Evolutionary conservation across 768 basidiomycete genomes (phyloP).

Genomic region (Sarcodon sp.): DNA sequence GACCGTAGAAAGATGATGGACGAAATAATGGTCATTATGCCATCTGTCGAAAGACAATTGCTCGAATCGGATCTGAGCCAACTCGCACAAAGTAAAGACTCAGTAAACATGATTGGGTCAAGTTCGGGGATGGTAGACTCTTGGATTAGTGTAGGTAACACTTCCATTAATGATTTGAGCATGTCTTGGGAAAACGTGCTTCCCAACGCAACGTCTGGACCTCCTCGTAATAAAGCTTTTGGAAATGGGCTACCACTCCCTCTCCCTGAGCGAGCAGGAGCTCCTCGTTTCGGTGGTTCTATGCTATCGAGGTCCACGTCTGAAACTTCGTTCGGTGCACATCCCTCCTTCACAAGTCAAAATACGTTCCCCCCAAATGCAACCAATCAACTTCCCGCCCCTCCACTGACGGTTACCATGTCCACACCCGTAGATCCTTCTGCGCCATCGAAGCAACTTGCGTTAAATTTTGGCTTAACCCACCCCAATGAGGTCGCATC

Average conservation of each 20-base stretch:
- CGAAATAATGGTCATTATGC: conserved; percentile 52
- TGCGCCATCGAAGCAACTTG: neutral
- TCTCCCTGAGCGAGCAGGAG: conserved; percentile 19
- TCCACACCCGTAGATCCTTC: conserved; percentile 5
- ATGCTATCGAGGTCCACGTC: conserved; percentile 6
- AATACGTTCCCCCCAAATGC: conserved; percentile 6
- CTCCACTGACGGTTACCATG: neutral
- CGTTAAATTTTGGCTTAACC: neutral
- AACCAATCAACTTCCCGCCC: conserved; percentile 1
- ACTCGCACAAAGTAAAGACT: conserved; percentile 10
- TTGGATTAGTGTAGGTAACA: conserved; percentile 4
- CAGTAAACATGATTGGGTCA: conserved; percentile 1
- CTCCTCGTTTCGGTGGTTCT: conserved; percentile 22
- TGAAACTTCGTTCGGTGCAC: neutral
- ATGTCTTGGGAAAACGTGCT: conserved; percentile 53
- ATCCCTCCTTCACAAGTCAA: conserved; percentile 1
- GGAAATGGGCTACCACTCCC: conserved; percentile 11
- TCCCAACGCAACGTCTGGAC: conserved; percentile 12
- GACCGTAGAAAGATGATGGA: conserved; percentile 61
- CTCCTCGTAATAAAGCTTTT: conserved; percentile 13
- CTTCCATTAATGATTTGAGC: conserved; percentile 23
- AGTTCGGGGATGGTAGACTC: conserved; percentile 2
- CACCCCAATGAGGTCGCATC: conserved; percentile 10
- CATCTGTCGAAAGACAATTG: conserved; percentile 46
- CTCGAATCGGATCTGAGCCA: conserved; percentile 47